These are phyloP conservation scores for Rhizopogon vesiculosus DNA, from an alignment of 768 basidiomycete genomes.

Conservation along the genomic window DNA sequence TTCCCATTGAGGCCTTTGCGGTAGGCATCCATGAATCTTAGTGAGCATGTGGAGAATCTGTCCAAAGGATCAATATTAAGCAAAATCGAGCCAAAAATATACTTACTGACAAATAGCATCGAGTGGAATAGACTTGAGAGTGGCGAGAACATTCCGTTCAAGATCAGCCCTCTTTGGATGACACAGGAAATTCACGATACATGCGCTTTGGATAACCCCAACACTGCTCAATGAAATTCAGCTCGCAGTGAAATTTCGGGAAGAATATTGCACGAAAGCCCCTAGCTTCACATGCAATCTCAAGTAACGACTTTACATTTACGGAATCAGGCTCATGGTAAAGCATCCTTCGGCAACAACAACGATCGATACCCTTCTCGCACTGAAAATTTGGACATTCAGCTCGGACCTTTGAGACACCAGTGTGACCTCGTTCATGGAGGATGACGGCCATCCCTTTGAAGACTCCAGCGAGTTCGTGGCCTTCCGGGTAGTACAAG, in stretches of 20 bases:
- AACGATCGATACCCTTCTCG: constrained; percentile 3
- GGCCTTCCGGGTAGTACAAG: no score
- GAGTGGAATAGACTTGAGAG: constrained; percentile 23
- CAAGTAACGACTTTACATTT: constrained; percentile 26
- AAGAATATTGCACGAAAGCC: constrained; percentile 29
- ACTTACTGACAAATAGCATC: not conserved
- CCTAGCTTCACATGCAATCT: constrained; percentile 14
- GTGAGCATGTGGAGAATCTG: constrained; percentile 7
- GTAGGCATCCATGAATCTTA: constrained; percentile 17
- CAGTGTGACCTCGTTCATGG: constrained; percentile 12
- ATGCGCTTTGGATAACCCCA: constrained; percentile 31
- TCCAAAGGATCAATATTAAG: not conserved
- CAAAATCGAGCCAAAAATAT: no score
- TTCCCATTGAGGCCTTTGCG: constrained; percentile 4
- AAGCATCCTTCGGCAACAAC: constrained; percentile 32
- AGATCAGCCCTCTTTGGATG: constrained; percentile 28
- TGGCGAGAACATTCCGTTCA: constrained; percentile 22
- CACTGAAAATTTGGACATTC: constrained; percentile 13
- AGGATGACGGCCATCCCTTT: constrained; percentile 15
- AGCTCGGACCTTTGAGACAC: not conserved
- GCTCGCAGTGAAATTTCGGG: no score
- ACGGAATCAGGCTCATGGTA: constrained; percentile 40
- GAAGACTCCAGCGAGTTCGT: no score
- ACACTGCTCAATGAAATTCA: no score
- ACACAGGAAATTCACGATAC: constrained; percentile 23